A percentile compares a stretch with the other conserved stretches of the same genome.
Evolutionary conservation across 768 basidiomycete genomes (phyloP).

Genomic region (Hygrophoropsis aurantiaca): DNA sequence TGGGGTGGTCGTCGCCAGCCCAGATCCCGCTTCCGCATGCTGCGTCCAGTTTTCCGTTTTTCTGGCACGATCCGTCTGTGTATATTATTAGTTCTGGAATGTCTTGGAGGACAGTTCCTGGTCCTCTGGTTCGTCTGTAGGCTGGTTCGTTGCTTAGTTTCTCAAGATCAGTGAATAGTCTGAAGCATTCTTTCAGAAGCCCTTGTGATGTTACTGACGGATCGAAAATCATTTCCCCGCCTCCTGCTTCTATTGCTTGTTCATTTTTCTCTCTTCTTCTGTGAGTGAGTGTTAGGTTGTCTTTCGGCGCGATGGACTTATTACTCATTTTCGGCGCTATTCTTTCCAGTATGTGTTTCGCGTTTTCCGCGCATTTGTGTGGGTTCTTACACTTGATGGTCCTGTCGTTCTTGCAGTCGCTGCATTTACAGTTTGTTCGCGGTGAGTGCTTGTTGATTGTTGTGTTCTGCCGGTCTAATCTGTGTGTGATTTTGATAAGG

Average conservation of each 20-base stretch:
- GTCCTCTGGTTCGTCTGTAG: neutral
- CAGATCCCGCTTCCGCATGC: constrained; percentile 20
- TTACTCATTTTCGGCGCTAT: neutral
- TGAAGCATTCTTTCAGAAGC: neutral
- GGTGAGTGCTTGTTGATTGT: neutral
- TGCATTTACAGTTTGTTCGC: neutral
- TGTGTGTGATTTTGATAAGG: neutral
- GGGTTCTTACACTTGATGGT: neutral
- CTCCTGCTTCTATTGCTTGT: neutral
- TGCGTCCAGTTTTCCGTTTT: constrained; percentile 12
- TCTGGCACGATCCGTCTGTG: constrained; percentile 16
- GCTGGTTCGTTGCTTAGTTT: no score
- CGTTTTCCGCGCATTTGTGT: neutral
- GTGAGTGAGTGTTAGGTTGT: neutral
- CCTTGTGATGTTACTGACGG: neutral
- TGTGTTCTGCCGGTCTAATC: neutral
- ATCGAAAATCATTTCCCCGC: neutral
- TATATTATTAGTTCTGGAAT: neutral
- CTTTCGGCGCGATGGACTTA: neutral
- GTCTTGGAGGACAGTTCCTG: neutral
- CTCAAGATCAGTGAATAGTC: neutral
- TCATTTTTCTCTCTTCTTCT: neutral
- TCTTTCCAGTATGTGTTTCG: neutral
- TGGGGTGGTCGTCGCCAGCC: constrained; percentile 1
- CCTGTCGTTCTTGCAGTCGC: neutral